Conservation (phyloP, 2,329 filamentous ascomycete species). For the Coniochaeta sp. region DNA sequence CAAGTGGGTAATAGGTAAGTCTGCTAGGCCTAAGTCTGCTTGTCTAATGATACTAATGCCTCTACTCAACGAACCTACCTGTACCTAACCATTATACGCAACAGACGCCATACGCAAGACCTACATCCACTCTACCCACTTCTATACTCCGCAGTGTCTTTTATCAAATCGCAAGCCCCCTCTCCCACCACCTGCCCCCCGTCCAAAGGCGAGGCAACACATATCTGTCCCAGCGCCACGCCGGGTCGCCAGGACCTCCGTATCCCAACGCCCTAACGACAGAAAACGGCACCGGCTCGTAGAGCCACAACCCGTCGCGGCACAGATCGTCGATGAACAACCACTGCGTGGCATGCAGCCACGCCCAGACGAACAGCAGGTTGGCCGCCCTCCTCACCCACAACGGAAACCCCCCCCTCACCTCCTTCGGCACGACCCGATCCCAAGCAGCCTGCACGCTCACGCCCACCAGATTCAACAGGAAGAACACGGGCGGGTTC, state of each 20-base stretch:
- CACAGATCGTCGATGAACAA: constrained; percentile 72
- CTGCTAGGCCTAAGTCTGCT: too few species aligned
- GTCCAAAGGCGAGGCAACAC: constrained; percentile 48
- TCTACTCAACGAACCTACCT: too few species aligned
- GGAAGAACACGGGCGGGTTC: constrained; percentile 61
- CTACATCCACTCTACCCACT: too few species aligned
- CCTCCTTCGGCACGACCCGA: constrained; percentile 20
- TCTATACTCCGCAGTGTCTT: too few species aligned
- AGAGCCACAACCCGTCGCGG: constrained; percentile 67
- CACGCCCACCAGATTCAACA: constrained; percentile 61
- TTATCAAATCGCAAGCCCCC: constrained; percentile 29
- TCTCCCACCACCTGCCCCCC: constrained; percentile 57
- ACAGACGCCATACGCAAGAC: too few species aligned
- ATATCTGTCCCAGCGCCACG: constrained; percentile 59
- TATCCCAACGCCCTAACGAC: constrained; percentile 58
- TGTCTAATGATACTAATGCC: too few species aligned
- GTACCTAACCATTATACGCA: too few species aligned
- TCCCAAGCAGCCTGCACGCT: constrained; percentile 44
- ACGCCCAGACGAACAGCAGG: constrained; percentile 52
- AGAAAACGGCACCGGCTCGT: constrained; percentile 76
- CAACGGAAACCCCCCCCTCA: constrained; percentile 29
- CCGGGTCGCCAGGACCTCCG: constrained; percentile 51
- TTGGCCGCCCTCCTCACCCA: constrained; percentile 48
- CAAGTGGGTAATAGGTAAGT: too few species aligned
- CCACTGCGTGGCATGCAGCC: constrained; percentile 61